phyloP scores from a whole-genome alignment of 2,329 filamentous ascomycete genomes.

The Drechslerella coelobrocha region DNA sequence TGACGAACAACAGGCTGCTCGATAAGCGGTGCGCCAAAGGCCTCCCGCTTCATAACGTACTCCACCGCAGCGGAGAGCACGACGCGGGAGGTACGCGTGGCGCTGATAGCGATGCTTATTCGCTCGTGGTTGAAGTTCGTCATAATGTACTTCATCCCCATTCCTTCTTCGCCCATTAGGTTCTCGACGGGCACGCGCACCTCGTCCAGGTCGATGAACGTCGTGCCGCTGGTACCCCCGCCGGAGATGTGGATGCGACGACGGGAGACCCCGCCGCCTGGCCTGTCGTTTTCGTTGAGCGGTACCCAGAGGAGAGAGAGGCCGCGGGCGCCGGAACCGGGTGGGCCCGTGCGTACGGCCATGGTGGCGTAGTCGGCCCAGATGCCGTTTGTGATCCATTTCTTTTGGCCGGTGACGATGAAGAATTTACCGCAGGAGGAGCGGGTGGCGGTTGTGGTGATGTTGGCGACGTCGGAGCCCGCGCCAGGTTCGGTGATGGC shows the following conservation, averaged over 20 bases:
- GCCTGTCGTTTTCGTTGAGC: conserved; percentile 64
- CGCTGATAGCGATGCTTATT: conserved; percentile 70
- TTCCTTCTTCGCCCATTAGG: conserved; percentile 72
- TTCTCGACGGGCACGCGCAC: conserved; percentile 75
- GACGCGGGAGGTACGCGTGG: conserved; percentile 69
- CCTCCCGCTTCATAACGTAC: conserved; percentile 71
- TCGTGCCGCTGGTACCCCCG: conserved; percentile 71
- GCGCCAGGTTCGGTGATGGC: conserved; percentile 80
- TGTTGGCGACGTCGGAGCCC: conserved; percentile 76
- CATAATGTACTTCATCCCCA: conserved; percentile 77
- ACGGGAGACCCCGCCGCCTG: conserved; percentile 67
- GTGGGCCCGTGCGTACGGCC: conserved; percentile 72
- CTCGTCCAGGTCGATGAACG: conserved; percentile 77
- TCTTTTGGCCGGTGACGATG: conserved; percentile 77
- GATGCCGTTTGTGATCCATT: conserved; percentile 79
- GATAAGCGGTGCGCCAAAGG: conserved; percentile 72
- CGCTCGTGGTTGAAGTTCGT: conserved; percentile 83
- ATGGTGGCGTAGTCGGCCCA: conserved; percentile 73
- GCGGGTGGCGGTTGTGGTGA: conserved; percentile 71
- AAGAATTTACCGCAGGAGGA: conserved; percentile 70
- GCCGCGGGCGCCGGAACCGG: conserved; percentile 67
- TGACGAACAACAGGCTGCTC: conserved; percentile 78
- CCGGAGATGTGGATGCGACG: conserved; percentile 72
- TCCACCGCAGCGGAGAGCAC: conserved; percentile 68
- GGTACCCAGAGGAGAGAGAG: conserved; percentile 74